Evolutionary conservation across 169 alveolate species (phyloP).

Genomic region (Plasmodium chabaudi): DNA sequence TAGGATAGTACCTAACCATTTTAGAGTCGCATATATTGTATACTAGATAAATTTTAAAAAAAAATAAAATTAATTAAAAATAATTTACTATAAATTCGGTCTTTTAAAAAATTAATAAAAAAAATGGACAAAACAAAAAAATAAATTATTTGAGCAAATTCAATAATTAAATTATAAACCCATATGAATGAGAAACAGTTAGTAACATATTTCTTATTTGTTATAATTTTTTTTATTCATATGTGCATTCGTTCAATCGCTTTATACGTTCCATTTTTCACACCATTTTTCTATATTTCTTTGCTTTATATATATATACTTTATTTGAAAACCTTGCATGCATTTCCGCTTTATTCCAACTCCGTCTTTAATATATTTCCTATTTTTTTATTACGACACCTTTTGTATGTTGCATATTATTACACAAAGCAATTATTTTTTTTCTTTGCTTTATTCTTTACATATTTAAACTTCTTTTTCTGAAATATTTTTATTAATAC

Average conservation of each 20-base stretch:
- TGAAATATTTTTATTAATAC: constrained; percentile 5
- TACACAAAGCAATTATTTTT: neutral
- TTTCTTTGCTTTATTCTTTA: neutral
- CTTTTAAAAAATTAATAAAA: no score
- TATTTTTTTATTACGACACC: no score
- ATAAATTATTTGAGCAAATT: neutral
- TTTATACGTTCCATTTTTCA: neutral
- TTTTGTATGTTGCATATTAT: neutral
- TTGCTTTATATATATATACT: neutral
- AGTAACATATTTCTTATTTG: neutral
- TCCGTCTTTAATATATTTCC: neutral
- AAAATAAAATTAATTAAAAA: no score
- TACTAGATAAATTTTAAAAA: no score
- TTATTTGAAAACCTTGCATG: neutral
- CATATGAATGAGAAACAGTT: no score
- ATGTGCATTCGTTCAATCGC: no score
- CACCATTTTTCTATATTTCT: neutral
- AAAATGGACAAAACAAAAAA: neutral
- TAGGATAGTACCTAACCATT: no score
- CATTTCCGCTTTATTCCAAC: neutral
- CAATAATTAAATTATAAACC: neutral
- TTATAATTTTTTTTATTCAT: neutral
- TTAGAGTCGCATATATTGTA: no score
- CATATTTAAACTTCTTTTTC: constrained; percentile 3
- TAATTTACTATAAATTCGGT: no score